phyloP scores from a whole-genome alignment of 306 rosid species.

The Bauhinia variegata region DNA sequence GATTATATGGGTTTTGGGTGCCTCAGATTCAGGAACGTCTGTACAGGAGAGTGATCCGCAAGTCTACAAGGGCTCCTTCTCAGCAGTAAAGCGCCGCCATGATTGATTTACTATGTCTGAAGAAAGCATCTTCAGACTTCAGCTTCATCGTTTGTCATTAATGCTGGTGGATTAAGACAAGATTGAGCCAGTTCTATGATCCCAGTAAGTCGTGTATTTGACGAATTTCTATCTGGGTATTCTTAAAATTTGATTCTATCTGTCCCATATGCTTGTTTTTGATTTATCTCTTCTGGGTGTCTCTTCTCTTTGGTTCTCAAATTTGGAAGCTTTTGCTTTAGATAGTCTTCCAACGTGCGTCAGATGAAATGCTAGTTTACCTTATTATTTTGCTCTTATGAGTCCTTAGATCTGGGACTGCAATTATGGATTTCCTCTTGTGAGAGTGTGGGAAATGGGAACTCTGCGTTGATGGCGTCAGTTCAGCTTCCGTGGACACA shows the following conservation, averaged over 20 bases:
- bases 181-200: constrained; percentile 38
- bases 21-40: background rate
- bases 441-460: too few species aligned
- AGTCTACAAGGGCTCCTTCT: background rate
- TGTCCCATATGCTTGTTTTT: background rate
- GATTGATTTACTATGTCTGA: too few species aligned
- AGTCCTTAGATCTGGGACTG: constrained; percentile 29
- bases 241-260: constrained; percentile 28
- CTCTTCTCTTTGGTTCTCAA: background rate
- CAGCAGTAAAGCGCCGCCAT: constrained; percentile 5
- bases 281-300: constrained; percentile 12
- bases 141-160: too few species aligned
- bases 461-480: background rate
- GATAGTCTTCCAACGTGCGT: background rate
- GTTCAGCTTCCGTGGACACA: too few species aligned
- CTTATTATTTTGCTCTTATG: background rate
- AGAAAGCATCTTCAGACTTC: too few species aligned
- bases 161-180: constrained; percentile 34
- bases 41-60: background rate
- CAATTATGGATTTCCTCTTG: background rate
- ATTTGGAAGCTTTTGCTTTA: background rate
- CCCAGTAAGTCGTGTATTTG: constrained; percentile 34
- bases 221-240: constrained; percentile 41
- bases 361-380: constrained; percentile 31
- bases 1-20: background rate